Conservation (phyloP, 768 basidiomycete genomes). For the Xerocomellus intermedius region DNA sequence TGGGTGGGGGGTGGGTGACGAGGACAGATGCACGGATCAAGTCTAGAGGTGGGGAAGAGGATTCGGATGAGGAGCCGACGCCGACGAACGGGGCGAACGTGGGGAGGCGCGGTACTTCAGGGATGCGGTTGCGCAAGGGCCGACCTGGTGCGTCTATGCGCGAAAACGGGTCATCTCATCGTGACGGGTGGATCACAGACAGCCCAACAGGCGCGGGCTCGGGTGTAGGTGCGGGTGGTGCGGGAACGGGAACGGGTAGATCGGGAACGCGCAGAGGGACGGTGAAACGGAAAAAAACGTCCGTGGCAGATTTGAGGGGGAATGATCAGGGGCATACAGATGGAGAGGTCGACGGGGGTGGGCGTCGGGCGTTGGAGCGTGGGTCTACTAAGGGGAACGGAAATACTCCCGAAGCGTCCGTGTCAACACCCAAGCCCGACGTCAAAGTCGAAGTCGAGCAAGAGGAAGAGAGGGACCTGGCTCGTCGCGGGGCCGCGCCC, state of each 20-base stretch:
- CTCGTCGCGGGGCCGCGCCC: not conserved
- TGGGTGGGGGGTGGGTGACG: slow-evolving; percentile 25
- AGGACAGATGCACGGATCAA: slow-evolving; percentile 26
- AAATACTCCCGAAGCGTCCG: not conserved
- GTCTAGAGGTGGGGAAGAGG: not conserved
- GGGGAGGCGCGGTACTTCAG: not conserved
- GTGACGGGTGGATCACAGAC: slow-evolving; percentile 24
- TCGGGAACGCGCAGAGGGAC: slow-evolving; percentile 3
- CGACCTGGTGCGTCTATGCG: slow-evolving; percentile 2
- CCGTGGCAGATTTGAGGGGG: slow-evolving; percentile 27
- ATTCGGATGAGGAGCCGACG: slow-evolving; percentile 20
- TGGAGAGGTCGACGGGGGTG: slow-evolving; percentile 17
- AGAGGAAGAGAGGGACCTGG: not conserved
- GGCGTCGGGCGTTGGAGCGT: not conserved
- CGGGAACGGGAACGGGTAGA: not conserved
- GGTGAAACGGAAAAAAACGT: slow-evolving; percentile 16
- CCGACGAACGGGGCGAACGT: not conserved
- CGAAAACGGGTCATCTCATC: not conserved
- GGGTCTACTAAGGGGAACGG: not conserved
- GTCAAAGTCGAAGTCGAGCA: not conserved
- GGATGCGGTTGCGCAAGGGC: slow-evolving; percentile 18
- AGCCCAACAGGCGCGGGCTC: not conserved
- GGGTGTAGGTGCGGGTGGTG: not conserved
- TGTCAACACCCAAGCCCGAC: not conserved
- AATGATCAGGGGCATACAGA: slow-evolving; percentile 29